phyloP scores from a whole-genome alignment of 78 protist species.

The Chrysochromulina parva region DNA sequence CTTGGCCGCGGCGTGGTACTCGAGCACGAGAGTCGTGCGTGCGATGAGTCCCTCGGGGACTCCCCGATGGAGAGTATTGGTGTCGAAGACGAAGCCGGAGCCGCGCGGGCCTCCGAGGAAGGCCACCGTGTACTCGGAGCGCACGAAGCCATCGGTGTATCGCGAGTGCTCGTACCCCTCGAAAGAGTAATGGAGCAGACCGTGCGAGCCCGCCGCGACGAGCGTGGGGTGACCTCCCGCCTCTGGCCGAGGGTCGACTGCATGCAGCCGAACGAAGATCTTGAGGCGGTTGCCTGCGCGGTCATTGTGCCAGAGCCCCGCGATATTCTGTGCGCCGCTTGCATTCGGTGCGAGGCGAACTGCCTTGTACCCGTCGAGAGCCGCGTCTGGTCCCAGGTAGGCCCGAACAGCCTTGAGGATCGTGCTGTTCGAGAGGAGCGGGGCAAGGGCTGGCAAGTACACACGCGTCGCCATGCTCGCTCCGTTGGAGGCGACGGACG shows the following conservation, averaged over 20 bases:
- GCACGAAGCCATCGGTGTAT: background rate
- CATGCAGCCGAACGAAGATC: background rate
- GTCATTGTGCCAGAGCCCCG: slow-evolving; percentile 20
- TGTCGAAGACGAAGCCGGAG: slow-evolving; percentile 21
- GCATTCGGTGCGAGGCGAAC: background rate
- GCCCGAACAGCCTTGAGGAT: background rate
- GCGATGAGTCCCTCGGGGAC: background rate
- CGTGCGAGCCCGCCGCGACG: slow-evolving; percentile 9
- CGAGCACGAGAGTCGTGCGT: background rate
- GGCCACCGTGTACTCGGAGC: background rate
- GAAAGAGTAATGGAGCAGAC: background rate
- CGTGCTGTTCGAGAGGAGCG: background rate
- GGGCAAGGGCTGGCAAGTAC: background rate
- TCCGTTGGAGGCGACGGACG: background rate
- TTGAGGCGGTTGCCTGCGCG: slow-evolving; percentile 33
- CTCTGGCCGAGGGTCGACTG: background rate
- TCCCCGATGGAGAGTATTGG: background rate
- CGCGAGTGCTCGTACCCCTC: slow-evolving; percentile 16
- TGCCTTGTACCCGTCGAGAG: background rate
- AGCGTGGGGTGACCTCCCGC: slow-evolving; percentile 1
- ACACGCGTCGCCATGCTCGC: background rate
- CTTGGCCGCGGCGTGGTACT: background rate
- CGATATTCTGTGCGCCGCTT: background rate
- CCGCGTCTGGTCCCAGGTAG: background rate
- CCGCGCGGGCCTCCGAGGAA: background rate